phyloP scores from a whole-genome alignment of 441 rosid genomes.

The Jatropha podagrica region DNA sequence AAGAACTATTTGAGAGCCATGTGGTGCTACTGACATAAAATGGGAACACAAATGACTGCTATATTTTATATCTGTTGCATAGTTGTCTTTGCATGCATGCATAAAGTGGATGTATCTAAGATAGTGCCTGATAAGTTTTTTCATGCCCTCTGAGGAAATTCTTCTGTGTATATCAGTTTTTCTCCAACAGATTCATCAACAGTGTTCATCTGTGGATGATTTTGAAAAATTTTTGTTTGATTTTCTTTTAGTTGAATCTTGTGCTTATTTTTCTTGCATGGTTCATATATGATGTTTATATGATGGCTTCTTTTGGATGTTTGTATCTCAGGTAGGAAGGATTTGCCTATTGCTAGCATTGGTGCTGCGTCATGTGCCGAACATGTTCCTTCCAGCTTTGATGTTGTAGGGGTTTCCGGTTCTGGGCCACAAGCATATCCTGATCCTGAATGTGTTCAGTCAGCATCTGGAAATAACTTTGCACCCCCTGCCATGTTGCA shows the following conservation, averaged over 20 bases:
- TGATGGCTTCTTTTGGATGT: slow-evolving; percentile 24
- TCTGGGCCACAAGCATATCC: slow-evolving; percentile 48
- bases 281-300: slow-evolving; percentile 2
- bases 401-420: slow-evolving; percentile 52
- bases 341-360: slow-evolving; percentile 31
- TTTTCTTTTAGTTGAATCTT: neutral
- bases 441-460: slow-evolving; percentile 72
- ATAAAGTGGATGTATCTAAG: neutral
- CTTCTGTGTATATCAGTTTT: neutral
- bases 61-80: slow-evolving; percentile 2
- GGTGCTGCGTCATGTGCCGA: slow-evolving; percentile 43
- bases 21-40: neutral
- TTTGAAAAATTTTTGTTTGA: neutral
- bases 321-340: slow-evolving; percentile 46
- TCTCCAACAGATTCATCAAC: neutral
- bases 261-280: neutral
- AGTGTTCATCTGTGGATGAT: neutral
- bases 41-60: neutral
- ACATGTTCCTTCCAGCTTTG: slow-evolving; percentile 38
- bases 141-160: neutral
- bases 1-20: neutral
- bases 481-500: slow-evolving; percentile 71
- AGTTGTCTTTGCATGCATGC: neutral
- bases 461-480: slow-evolving; percentile 64
- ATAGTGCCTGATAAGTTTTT: neutral